Conservation (phyloP, 2,329 filamentous ascomycete species). For the Lachnellula cervina region DNA sequence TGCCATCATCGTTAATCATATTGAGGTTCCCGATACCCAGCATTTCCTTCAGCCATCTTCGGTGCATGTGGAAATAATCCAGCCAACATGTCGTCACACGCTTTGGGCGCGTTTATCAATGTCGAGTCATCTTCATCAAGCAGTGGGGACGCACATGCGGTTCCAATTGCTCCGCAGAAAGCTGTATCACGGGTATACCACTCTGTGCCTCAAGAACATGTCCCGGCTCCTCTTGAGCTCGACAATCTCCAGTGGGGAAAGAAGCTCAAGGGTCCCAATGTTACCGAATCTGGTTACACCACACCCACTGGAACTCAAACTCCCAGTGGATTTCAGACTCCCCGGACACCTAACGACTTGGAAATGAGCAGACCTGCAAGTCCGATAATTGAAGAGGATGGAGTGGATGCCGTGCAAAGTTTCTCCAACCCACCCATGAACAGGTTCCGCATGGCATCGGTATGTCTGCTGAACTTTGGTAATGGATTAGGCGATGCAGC, state of each 20-base stretch:
- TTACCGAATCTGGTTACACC: background rate
- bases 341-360: slow-evolving; percentile 19
- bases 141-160: slow-evolving; percentile 5
- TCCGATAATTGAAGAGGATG: slow-evolving; percentile 36
- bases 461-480: slow-evolving; percentile 61
- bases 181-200: slow-evolving; percentile 28
- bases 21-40: no score
- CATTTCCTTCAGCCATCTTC: background rate
- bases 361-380: slow-evolving; percentile 52
- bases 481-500: slow-evolving; percentile 72
- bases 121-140: slow-evolving; percentile 18
- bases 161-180: slow-evolving; percentile 25
- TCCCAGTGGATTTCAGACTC: slow-evolving; percentile 24
- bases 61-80: background rate
- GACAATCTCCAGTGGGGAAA: slow-evolving; percentile 23
- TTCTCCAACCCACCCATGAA: slow-evolving; percentile 62
- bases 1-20: background rate
- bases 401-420: slow-evolving; percentile 47
- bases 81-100: slow-evolving; percentile 21
- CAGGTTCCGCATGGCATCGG: slow-evolving; percentile 60
- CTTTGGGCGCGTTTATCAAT: slow-evolving; percentile 25
- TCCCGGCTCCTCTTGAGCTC: slow-evolving; percentile 24
- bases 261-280: slow-evolving; percentile 15
- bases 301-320: slow-evolving; percentile 14
- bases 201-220: slow-evolving; percentile 22